Evolutionary conservation across 106 monocot genomes (phyloP), one percentile per base, ranked within the genome.

Genomic region (Triglochin maritima): DNA sequence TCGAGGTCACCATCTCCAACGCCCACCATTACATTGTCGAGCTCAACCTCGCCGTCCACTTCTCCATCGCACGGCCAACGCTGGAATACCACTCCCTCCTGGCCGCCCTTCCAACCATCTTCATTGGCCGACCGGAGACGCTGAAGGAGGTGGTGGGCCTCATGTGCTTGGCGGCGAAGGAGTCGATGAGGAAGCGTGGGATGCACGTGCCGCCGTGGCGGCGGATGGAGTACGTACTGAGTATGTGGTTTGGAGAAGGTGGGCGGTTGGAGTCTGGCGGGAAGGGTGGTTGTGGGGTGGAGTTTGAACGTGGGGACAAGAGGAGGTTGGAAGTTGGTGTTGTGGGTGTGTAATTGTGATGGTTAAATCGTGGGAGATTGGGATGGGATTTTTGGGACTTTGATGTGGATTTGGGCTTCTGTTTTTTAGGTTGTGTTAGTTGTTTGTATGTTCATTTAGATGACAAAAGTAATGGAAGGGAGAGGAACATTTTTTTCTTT

Each of bases 141-240:
- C 69, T 92, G 0, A 66, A 50, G 76, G 60, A 14, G 9, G 58
- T 86, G 9, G 74, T 84, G 43, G n/a, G 60, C 54, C 1, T 77
- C 13, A 78, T 92, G 78, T 82, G 87, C 68, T 51, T 56, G 2
- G 87, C 85, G 6, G 77, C 74, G 1, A 60, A 65, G 68, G 74
- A 76, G 62, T 92, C 92, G 43, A 80, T 92, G 17, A 78, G 17
- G 51, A 75, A 50, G 48, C 70, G 69, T 5, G 85, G 78, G 62
- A 92, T 92, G 92, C 83, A 87, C 63, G 16, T 87, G 41, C 80
- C 85, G 7, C 92, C 92, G 42, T 87, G 92, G 92, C 71, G 91
- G 63, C 57, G 76, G 57, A 76, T 4, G 60, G 66, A 70, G 55
- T 92, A 87, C 74, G 74, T 87, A 78, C 67, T 68, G 8, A 64